Evolutionary conservation across 371 early-diverging fungal genomes (phyloP), one percentile per base, ranked within the genome.

Genomic region (Apophysomyces variabilis): DNA sequence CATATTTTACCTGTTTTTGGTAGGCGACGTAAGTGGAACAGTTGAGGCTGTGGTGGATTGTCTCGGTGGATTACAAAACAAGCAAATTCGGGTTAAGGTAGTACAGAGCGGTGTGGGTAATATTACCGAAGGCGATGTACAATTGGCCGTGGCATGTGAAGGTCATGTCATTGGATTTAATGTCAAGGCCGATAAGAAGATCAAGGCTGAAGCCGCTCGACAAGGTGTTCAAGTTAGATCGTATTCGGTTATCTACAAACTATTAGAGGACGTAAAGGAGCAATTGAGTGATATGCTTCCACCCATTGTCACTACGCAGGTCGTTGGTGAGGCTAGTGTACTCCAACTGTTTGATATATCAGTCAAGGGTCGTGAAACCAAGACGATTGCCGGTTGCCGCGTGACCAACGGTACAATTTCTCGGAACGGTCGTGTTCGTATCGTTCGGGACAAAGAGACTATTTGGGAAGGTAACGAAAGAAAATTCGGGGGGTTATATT

Each of bases 11-110:
- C 16, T 35, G n/a, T 37, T 59, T 35, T 59, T 59, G n/a, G 59
- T 84, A 87, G 95, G 92, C 60, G 99, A 98, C 75, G 98, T 98
- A 4, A 92, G 92, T 59, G 99, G 99, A 26, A 95, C 98, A 3
- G 86, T 95, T 8, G 99, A 98, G 73, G 97, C 99, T 0, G 85
- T 98, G 5, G 83, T 86, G 1, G 90, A 90, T 59, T 88, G 91
- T n/a, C 74, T 98, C 13, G 67, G 81, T 50, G 87, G 88, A 5
- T 72, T 98, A 18, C 94, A 95, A 3, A 86, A 82, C 37, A 88
- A 92, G 68, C 91, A 95, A 66, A 91, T 94, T 66, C 71, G 82
- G 8, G 83, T 89, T 58, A 86, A 88, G 35, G 88, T 97, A 8
- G 85, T 96, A 13, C 79, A 82, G 57, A 82, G 87, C 13, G 92